Evolutionary conservation across 164 flowering plant species (phyloP).

Genomic region (Vitis rupestris): DNA sequence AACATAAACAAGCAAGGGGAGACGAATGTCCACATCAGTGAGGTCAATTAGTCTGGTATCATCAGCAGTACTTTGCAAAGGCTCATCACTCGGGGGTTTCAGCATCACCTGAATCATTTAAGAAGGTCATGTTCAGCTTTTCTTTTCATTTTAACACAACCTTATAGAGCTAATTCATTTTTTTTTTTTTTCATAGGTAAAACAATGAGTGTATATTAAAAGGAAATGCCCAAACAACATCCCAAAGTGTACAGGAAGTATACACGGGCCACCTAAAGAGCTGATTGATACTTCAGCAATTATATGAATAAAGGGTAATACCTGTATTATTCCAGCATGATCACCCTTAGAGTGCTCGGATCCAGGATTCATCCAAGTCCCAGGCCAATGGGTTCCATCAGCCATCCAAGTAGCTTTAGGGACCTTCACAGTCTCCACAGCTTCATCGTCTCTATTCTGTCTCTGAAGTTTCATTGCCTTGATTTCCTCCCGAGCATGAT

Average conservation of each 20-base stretch:
- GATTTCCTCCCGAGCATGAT: constrained; percentile 66
- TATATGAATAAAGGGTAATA: constrained; percentile 10
- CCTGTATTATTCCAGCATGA: constrained; percentile 83
- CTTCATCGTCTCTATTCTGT: constrained; percentile 41
- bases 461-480: constrained; percentile 60
- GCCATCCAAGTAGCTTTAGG: constrained; percentile 85
- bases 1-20: constrained; percentile 75
- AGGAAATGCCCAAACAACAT: no score
- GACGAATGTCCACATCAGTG: constrained; percentile 63
- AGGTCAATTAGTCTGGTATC: constrained; percentile 43
- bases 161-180: no score
- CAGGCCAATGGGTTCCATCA: constrained; percentile 83
- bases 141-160: no score
- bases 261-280: no score
- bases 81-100: constrained; percentile 81
- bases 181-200: no score
- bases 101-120: constrained; percentile 59
- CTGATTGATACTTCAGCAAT: no score
- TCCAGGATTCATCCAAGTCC: constrained; percentile 55
- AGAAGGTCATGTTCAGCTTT: neutral
- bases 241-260: no score
- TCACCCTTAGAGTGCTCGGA: constrained; percentile 69
- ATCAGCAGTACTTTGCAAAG: constrained; percentile 40
- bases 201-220: no score
- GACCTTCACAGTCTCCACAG: constrained; percentile 51